These are phyloP conservation scores for Symmetrospora coprosmae DNA, from an alignment of 768 basidiomycete species.

Conservation along the genomic window DNA sequence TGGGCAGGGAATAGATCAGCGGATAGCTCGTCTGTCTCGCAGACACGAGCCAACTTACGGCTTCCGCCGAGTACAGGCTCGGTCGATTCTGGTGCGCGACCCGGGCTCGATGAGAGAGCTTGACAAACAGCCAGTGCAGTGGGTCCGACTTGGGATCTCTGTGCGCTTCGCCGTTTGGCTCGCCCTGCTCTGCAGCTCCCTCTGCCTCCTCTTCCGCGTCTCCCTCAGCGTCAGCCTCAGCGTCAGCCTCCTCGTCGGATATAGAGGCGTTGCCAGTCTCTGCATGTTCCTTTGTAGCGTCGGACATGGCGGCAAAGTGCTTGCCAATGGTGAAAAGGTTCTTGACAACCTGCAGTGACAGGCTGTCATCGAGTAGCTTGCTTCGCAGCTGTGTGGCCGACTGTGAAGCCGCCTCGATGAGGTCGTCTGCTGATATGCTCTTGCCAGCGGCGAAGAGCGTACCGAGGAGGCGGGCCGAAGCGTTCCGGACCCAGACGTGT, in stretches of 20 bases:
- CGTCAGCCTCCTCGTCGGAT: conserved; percentile 34
- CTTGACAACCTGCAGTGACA: conserved; percentile 77
- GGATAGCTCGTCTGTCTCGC: not conserved
- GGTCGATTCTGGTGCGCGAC: conserved; percentile 31
- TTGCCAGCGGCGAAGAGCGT: conserved; percentile 46
- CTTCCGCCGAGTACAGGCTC: conserved; percentile 24
- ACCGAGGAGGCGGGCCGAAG: conserved; percentile 62
- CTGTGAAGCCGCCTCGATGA: conserved; percentile 60
- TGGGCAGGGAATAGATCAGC: not conserved
- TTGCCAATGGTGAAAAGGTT: conserved; percentile 86
- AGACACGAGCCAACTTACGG: conserved; percentile 16
- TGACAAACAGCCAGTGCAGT: conserved; percentile 85
- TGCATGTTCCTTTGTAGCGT: conserved; percentile 24
- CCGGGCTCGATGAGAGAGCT: conserved; percentile 56
- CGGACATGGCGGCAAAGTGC: conserved; percentile 48
- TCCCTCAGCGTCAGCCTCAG: conserved; percentile 32
- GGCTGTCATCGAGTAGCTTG: conserved; percentile 53
- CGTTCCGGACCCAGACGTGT: conserved; percentile 84
- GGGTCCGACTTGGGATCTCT: conserved; percentile 39
- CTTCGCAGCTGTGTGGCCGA: conserved; percentile 67
- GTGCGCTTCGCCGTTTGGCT: conserved; percentile 32
- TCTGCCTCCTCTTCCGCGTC: conserved; percentile 33
- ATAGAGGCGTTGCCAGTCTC: conserved; percentile 32
- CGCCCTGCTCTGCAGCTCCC: conserved; percentile 31
- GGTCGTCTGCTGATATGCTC: conserved; percentile 33